Conservation (phyloP, 148 eudicot species). For the Arctostaphylos glauca region DNA sequence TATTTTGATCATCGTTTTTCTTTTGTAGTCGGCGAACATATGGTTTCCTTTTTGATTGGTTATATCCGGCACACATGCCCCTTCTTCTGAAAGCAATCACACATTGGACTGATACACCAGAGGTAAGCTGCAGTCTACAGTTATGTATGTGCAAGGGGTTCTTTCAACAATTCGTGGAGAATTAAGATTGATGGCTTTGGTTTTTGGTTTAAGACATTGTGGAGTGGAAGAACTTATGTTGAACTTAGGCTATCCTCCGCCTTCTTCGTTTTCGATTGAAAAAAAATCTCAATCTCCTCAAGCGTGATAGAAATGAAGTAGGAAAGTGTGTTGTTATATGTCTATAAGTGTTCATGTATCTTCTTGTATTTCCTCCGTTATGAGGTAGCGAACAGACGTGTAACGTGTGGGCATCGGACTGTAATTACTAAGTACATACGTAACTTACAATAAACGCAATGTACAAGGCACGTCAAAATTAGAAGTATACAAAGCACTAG, state of each 20-base stretch:
- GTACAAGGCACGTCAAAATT: not conserved
- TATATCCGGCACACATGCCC: constrained; percentile 88
- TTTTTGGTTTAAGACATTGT: not conserved
- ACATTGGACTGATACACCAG: constrained; percentile 99
- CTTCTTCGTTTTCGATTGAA: too few relatives aligned
- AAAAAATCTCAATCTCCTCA: too few relatives aligned
- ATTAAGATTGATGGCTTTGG: not conserved
- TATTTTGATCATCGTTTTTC: not conserved
- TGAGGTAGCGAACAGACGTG: too few relatives aligned
- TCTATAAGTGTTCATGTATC: not conserved
- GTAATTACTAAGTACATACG: too few relatives aligned
- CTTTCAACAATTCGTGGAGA: not conserved
- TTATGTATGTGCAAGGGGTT: not conserved
- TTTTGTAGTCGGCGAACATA: constrained; percentile 76
- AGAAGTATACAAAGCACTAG: not conserved
- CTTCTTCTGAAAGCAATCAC: constrained; percentile 86
- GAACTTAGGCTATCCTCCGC: too few relatives aligned
- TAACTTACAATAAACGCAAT: not conserved
- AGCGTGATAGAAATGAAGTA: not conserved
- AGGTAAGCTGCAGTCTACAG: constrained; percentile 43
- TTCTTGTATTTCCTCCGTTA: too few relatives aligned
- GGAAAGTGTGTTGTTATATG: not conserved
- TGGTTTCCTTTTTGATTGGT: constrained; percentile 93
- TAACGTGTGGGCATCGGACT: too few relatives aligned
- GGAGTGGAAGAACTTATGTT: not conserved